Evolutionary conservation across 805 yeast genomes (phyloP).

Genomic region (Zygoascus biomembranicola): DNA sequence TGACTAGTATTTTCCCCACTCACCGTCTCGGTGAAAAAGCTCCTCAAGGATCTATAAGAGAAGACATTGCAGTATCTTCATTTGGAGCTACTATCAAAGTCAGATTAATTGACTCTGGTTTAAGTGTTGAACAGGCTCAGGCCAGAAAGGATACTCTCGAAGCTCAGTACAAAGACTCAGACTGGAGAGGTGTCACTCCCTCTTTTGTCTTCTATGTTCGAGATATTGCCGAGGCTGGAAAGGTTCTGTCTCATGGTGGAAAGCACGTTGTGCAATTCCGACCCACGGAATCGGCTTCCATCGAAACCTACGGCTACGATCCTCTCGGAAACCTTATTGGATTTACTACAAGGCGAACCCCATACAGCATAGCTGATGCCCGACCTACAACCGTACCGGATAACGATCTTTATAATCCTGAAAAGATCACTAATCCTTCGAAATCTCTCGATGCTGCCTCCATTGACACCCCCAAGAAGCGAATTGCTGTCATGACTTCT

Average conservation of each 20-base stretch:
- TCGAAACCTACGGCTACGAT: constrained; percentile 68
- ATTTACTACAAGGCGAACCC: constrained; percentile 46
- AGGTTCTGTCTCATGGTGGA: constrained; percentile 24
- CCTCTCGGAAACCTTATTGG: constrained; percentile 82
- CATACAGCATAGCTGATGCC: constrained; percentile 15
- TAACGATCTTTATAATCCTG: background rate
- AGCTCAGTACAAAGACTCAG: constrained; percentile 24
- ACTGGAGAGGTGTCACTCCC: constrained; percentile 43
- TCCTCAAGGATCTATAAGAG: background rate
- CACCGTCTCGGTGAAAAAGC: constrained; percentile 4
- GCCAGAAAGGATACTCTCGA: constrained; percentile 10
- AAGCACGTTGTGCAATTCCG: constrained; percentile 13
- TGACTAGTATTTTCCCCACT: constrained; percentile 20
- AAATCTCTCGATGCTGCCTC: constrained; percentile 5
- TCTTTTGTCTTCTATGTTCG: constrained; percentile 40
- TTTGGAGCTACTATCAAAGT: constrained; percentile 25
- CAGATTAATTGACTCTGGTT: constrained; percentile 23
- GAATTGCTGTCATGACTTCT: constrained; percentile 92
- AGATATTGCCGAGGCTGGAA: constrained; percentile 26
- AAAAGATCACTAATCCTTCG: background rate
- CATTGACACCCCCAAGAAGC: constrained; percentile 31
- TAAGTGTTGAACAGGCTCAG: constrained; percentile 14
- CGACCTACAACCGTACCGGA: constrained; percentile 1
- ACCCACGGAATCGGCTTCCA: constrained; percentile 62
- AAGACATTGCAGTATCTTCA: constrained; percentile 1